A percentile compares a stretch with the other conserved stretches of the same genome.
phyloP scores from a whole-genome alignment of 768 basidiomycete species.

The Leccinum boreale region DNA sequence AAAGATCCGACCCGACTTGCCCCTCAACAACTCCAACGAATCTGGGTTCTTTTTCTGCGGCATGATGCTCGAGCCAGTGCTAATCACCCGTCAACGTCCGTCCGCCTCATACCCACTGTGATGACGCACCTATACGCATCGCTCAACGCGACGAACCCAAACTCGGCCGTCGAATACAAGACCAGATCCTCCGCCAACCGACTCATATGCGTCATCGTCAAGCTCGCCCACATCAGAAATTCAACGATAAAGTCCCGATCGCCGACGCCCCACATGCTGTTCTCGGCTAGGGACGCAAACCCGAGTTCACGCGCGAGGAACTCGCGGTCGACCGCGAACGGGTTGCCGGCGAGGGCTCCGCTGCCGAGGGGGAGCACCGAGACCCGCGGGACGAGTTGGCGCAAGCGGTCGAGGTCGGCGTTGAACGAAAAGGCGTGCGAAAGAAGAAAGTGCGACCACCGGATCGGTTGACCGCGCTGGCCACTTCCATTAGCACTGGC shows the following conservation, averaged over 20 bases:
- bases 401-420: slow-evolving; percentile 83
- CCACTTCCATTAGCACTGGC: slow-evolving; percentile 42
- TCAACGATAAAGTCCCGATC: slow-evolving; percentile 98
- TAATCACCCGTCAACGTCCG: slow-evolving; percentile 28
- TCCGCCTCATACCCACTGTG: background rate
- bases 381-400: slow-evolving; percentile 82
- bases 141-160: slow-evolving; percentile 92
- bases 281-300: slow-evolving; percentile 86
- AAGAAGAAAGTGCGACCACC: slow-evolving; percentile 96
- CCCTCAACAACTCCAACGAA: slow-evolving; percentile 90
- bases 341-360: slow-evolving; percentile 95
- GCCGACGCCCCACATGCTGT: slow-evolving; percentile 94
- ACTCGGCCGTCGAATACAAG: slow-evolving; percentile 95
- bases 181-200: slow-evolving; percentile 95
- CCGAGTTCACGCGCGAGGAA: slow-evolving; percentile 89
- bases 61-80: slow-evolving; percentile 99
- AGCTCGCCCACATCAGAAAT: slow-evolving; percentile 93
- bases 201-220: slow-evolving; percentile 92
- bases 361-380: slow-evolving; percentile 93
- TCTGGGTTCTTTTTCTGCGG: slow-evolving; percentile 99
- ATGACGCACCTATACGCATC: slow-evolving; percentile 88
- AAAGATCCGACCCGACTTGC: slow-evolving; percentile 92
- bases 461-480: slow-evolving; percentile 95
- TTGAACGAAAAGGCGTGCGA: slow-evolving; percentile 93
- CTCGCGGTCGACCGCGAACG: slow-evolving; percentile 90